phyloP scores from a whole-genome alignment of 805 yeast species.

The Wickerhamomyces hampshirensis region DNA sequence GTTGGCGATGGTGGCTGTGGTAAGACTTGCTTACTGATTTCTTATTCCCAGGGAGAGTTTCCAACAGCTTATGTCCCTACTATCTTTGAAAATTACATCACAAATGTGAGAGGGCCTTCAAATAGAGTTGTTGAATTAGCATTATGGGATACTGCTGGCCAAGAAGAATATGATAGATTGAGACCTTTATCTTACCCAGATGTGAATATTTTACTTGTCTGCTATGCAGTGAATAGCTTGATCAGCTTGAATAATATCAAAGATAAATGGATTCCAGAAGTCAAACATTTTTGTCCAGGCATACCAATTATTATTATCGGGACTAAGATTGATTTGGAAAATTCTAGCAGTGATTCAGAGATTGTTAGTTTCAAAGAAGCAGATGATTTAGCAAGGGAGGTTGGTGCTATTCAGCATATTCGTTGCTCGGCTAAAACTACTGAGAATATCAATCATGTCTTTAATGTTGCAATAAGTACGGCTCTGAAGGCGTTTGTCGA shows the following conservation, averaged over 20 bases:
- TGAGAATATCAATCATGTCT: slow-evolving; percentile 62
- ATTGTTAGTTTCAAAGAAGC: slow-evolving; percentile 37
- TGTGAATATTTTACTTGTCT: slow-evolving; percentile 67
- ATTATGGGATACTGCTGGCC: slow-evolving; percentile 89
- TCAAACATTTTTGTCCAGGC: slow-evolving; percentile 74
- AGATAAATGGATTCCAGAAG: slow-evolving; percentile 88
- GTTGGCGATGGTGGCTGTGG: slow-evolving; percentile 93
- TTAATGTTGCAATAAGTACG: slow-evolving; percentile 47
- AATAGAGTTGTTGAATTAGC: slow-evolving; percentile 60
- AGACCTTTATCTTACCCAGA: slow-evolving; percentile 79
- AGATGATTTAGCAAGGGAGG: slow-evolving; percentile 44
- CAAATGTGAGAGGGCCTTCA: slow-evolving; percentile 45
- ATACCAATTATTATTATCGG: slow-evolving; percentile 80
- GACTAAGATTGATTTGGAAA: slow-evolving; percentile 61
- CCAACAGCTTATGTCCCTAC: slow-evolving; percentile 78
- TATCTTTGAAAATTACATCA: slow-evolving; percentile 73
- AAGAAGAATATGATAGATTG: slow-evolving; percentile 77
- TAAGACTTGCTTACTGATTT: slow-evolving; percentile 67
- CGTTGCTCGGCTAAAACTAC: slow-evolving; percentile 76
- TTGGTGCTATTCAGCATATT: slow-evolving; percentile 67
- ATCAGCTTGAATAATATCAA: slow-evolving; percentile 66
- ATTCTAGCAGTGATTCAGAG: slow-evolving; percentile 23
- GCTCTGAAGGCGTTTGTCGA: slow-evolving; percentile 17
- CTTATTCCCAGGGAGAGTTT: slow-evolving; percentile 65
- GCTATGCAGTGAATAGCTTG: slow-evolving; percentile 64